Evolutionary conservation across 306 rosid species (phyloP), one percentile per base, ranked within the genome.

Genomic region (Nissolia schottii): DNA sequence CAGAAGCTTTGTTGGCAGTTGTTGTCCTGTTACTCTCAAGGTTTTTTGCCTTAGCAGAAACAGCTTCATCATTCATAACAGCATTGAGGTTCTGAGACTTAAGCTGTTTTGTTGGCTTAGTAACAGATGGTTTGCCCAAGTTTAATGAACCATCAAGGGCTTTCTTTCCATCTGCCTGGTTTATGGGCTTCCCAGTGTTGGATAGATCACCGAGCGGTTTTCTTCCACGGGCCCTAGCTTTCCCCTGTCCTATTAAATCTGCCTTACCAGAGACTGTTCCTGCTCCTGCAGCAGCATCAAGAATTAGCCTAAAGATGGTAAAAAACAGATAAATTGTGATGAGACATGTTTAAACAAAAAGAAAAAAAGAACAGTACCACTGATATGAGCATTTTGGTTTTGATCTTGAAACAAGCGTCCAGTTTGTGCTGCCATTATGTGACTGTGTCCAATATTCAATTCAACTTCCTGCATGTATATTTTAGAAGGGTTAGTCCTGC

Each of bases 191-290:
- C 49, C 63, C 82, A 16, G 84, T 62, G 24, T 89, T 85, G 5
- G 92, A 87, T 31, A 89, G 49, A 77, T 89, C 92, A 53, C 96
- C 84, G 9, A 87, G 88, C 12, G 96, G 90, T 70, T 89, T 87
- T 78, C 90, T 87, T 56, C 85, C 90, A 43, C 84, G 86, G 75
- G 76, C 74, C 77, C 86, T 74, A 28, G 3, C 15, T 79, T 90
- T 88, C 78, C 28, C 73, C 70, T 75, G 81, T 38, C 82, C 73
- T 22, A 74, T 18, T 2, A 50, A 50, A 67, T 82, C 77, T 14
- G 57, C 70, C 79, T 86, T 90, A 49, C 82, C 81, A 34, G 67
- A 59, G 57, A 77, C 50, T 78, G 85, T 61, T 41, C 73, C 63
- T 51, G 74, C 40, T 38, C 87, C 96, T 90, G 80, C 72, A 37